Conservation (phyloP, 768 basidiomycete species). For the Leccinum barrowsii region DNA sequence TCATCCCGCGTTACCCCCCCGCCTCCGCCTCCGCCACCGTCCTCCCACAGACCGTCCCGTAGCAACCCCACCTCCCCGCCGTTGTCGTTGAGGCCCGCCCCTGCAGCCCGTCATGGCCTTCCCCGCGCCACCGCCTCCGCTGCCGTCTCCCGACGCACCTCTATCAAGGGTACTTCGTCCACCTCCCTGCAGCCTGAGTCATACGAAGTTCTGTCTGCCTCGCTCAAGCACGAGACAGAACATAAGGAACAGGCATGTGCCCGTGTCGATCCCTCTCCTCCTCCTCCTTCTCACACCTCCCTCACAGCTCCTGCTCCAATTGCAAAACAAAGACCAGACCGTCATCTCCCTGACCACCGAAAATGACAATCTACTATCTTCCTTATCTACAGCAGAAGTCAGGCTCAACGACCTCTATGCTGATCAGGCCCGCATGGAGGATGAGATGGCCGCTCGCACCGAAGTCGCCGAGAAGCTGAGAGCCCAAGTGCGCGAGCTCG, state of each 20-base stretch:
- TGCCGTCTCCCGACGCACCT: constrained; percentile 46
- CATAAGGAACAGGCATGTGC: constrained; percentile 70
- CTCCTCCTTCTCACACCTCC: constrained; percentile 10
- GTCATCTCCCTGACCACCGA: constrained; percentile 59
- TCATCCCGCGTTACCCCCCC: constrained; percentile 43
- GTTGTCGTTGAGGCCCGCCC: constrained; percentile 45
- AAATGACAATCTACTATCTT: constrained; percentile 60
- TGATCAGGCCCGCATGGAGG: constrained; percentile 78
- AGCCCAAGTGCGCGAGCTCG: constrained; percentile 75
- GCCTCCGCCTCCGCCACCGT: neutral
- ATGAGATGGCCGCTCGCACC: constrained; percentile 76
- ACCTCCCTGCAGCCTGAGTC: constrained; percentile 41
- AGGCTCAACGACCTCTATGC: constrained; percentile 75
- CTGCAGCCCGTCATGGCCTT: constrained; percentile 47
- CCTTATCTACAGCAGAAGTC: constrained; percentile 66
- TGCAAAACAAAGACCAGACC: constrained; percentile 77
- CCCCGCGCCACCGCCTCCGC: constrained; percentile 51
- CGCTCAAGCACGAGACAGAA: constrained; percentile 74
- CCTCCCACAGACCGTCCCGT: constrained; percentile 43
- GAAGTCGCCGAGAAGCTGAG: constrained; percentile 83
- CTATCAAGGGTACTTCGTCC: constrained; percentile 43
- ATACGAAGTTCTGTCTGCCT: constrained; percentile 53
- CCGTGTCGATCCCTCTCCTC: constrained; percentile 2
- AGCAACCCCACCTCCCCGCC: constrained; percentile 42
- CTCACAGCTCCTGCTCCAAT: constrained; percentile 65